These are phyloP conservation scores for Heliocybe sulcata DNA, from an alignment of 1,284 basidiomycete species.

Conservation along the genomic window DNA sequence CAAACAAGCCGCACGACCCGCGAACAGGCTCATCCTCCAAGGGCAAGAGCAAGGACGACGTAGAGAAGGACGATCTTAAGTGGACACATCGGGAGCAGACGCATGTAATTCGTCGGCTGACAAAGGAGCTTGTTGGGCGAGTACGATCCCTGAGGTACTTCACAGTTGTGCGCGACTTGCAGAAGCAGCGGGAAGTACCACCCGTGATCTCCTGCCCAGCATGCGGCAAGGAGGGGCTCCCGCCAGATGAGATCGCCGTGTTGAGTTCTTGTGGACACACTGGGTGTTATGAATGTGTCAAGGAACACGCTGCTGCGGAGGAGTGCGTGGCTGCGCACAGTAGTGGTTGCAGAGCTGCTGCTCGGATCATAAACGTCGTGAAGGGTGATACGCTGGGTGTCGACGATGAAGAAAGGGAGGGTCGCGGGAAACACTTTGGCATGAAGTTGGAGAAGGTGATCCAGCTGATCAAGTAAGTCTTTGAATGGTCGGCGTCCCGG, in stretches of 20 bases:
- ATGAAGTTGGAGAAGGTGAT: constrained; percentile 86
- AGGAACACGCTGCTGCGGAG: constrained; percentile 64
- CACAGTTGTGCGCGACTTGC: constrained; percentile 82
- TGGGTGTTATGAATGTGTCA: constrained; percentile 74
- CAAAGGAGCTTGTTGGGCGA: constrained; percentile 84
- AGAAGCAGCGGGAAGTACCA: constrained; percentile 59
- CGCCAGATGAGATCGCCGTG: constrained; percentile 69
- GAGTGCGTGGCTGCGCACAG: constrained; percentile 71
- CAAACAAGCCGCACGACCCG: constrained; percentile 17
- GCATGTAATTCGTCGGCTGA: constrained; percentile 75
- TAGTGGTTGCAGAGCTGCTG: constrained; percentile 67
- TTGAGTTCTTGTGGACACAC: constrained; percentile 88
- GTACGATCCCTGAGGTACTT: constrained; percentile 88
- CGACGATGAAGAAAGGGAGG: constrained; percentile 70
- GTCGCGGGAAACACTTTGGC: constrained; percentile 76
- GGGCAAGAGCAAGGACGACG: constrained; percentile 35
- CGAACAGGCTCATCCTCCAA: background rate
- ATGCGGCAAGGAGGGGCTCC: constrained; percentile 49
- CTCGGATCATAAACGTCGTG: constrained; percentile 73
- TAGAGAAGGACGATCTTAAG: constrained; percentile 50
- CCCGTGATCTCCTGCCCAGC: constrained; percentile 53
- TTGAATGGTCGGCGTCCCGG: background rate
- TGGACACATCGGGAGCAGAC: constrained; percentile 86
- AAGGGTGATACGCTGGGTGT: constrained; percentile 77
- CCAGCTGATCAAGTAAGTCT: constrained; percentile 68